Evolutionary conservation across 768 basidiomycete species (phyloP).

Genomic region (Leucosporidium scottii): DNA sequence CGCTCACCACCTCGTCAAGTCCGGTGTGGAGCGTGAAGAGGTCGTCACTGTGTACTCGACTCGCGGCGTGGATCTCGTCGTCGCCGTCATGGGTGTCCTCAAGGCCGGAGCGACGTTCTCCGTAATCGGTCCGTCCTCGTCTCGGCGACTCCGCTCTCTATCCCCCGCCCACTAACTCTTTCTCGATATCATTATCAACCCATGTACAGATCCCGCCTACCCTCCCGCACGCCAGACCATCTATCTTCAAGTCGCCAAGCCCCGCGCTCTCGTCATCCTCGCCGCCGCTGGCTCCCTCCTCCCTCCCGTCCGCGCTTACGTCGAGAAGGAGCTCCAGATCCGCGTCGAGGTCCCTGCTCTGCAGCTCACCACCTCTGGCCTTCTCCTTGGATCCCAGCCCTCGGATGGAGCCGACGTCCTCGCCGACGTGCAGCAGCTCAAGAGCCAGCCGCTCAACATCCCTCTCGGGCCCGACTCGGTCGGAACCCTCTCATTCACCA

Average conservation of each 20-base stretch:
- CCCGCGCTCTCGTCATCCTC: constrained; percentile 81
- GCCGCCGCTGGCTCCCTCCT: constrained; percentile 78
- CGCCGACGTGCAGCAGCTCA: constrained; percentile 48
- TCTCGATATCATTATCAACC: neutral
- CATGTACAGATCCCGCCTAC: constrained; percentile 77
- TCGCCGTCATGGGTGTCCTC: constrained; percentile 92
- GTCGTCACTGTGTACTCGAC: constrained; percentile 98
- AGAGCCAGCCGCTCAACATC: constrained; percentile 68
- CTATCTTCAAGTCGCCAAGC: constrained; percentile 86
- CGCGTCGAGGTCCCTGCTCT: constrained; percentile 87
- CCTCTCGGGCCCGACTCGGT: constrained; percentile 88
- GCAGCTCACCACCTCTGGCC: constrained; percentile 59
- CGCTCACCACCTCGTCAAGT: constrained; percentile 77
- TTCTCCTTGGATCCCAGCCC: constrained; percentile 57
- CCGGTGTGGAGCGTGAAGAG: constrained; percentile 82
- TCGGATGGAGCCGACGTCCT: constrained; percentile 55
- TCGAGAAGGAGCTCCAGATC: constrained; percentile 68
- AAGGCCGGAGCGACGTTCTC: constrained; percentile 96
- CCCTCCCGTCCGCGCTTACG: constrained; percentile 73
- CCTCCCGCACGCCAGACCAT: constrained; percentile 85
- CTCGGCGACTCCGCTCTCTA: neutral
- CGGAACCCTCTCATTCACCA: constrained; percentile 92
- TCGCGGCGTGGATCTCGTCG: constrained; percentile 89
- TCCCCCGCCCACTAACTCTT: constrained; percentile 7
- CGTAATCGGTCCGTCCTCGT: constrained; percentile 67